phyloP scores from a whole-genome alignment of 2,329 filamentous ascomycete genomes.

The Calonectria ilicicola region DNA sequence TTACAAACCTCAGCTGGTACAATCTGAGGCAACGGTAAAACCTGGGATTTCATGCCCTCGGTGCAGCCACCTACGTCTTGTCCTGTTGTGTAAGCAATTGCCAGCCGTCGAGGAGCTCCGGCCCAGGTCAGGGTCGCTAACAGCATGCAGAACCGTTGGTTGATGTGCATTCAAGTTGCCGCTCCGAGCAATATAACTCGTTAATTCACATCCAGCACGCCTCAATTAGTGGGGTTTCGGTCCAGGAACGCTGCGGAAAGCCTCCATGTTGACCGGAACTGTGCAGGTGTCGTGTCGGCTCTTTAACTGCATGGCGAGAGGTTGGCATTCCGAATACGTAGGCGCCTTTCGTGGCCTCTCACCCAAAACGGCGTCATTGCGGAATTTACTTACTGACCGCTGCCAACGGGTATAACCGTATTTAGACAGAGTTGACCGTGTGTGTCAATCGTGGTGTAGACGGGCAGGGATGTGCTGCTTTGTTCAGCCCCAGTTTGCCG shows the following conservation, averaged over 20 bases:
- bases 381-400: constrained; percentile 5
- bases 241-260: neutral
- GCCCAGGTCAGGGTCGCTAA: constrained; percentile 1
- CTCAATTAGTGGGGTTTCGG: constrained; percentile 2
- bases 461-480: constrained; percentile 17
- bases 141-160: constrained; percentile 10
- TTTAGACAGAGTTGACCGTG: neutral
- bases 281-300: neutral
- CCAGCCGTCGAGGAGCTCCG: neutral
- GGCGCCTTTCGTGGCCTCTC: neutral
- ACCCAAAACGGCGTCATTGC: neutral
- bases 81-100: neutral
- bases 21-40: constrained; percentile 15
- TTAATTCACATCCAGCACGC: neutral
- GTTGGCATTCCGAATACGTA: constrained; percentile 2
- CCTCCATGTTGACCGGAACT: constrained; percentile 4
- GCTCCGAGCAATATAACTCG: neutral
- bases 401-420: neutral
- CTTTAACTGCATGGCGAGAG: neutral
- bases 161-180: constrained; percentile 14
- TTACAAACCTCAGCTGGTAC: constrained; percentile 1
- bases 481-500: constrained; percentile 12
- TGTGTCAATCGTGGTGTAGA: constrained; percentile 21
- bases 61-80: neutral
- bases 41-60: neutral